Conservation (phyloP, 2,329 filamentous ascomycete genomes). For the Colletotrichum endophyticum region DNA sequence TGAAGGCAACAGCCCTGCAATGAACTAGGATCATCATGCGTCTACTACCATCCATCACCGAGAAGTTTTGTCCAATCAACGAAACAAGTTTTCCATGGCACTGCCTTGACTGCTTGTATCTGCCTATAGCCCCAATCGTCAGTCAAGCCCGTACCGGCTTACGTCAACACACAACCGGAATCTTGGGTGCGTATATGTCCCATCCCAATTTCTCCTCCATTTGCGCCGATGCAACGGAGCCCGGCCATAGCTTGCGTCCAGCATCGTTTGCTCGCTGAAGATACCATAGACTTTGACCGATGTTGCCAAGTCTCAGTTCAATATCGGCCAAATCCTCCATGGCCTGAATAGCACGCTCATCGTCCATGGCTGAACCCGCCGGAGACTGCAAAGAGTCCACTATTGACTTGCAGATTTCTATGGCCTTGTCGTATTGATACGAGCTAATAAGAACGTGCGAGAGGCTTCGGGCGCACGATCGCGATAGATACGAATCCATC, state of each 20-base stretch:
- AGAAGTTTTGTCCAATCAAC: background rate
- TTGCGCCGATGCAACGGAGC: background rate
- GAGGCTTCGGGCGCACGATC: background rate
- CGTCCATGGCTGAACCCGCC: background rate
- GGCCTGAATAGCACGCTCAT: background rate
- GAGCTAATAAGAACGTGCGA: background rate
- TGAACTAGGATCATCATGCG: background rate
- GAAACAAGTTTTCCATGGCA: background rate
- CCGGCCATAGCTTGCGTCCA: background rate
- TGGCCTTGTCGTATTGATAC: background rate
- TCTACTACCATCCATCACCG: fast-evolving
- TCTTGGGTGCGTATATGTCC: background rate
- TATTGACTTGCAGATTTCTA: background rate
- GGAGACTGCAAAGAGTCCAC: background rate
- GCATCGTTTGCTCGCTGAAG: background rate
- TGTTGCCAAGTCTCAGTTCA: background rate
- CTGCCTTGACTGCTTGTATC: background rate
- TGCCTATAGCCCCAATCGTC: no score
- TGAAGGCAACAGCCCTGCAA: background rate
- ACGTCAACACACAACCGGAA: background rate
- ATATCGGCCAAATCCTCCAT: background rate
- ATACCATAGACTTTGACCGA: background rate
- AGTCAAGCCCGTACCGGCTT: background rate
- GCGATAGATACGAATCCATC: background rate
- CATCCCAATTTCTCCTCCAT: background rate